Evolutionary conservation across 2,329 filamentous ascomycete species (phyloP).

Genomic region (Aspergillus brasiliensis): DNA sequence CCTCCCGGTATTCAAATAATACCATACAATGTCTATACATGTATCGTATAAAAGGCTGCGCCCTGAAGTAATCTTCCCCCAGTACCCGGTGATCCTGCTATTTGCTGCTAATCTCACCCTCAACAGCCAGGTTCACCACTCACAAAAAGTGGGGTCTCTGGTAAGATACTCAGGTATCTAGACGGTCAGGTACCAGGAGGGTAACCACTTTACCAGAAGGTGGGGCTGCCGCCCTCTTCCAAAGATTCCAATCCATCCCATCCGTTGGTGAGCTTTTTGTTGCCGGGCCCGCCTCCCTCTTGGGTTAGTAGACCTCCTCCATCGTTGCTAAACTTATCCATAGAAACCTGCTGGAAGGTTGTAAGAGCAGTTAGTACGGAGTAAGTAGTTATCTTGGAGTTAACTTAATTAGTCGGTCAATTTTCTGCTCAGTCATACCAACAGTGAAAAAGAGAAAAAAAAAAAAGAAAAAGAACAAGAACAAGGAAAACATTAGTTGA

Average conservation of each 20-base stretch:
- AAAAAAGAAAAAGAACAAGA: too few species aligned
- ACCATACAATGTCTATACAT: too few species aligned
- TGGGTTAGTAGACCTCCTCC: constrained; percentile 1
- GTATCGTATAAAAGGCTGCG: too few species aligned
- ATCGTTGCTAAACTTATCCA: constrained; percentile 6
- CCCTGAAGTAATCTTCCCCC: too few species aligned
- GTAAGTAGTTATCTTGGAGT: background rate
- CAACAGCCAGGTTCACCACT: background rate
- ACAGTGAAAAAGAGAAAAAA: too few species aligned
- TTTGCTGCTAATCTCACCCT: too few species aligned
- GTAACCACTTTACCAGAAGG: background rate
- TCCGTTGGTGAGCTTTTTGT: constrained; percentile 1
- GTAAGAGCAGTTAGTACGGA: background rate
- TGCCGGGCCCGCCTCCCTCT: constrained; percentile 3
- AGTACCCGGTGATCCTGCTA: too few species aligned
- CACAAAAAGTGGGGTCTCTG: background rate
- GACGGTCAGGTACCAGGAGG: constrained; percentile 9
- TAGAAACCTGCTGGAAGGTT: background rate
- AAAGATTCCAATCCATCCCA: constrained; percentile 19
- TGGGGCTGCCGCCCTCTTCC: constrained; percentile 20
- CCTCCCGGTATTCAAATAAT: too few species aligned
- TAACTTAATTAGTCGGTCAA: too few species aligned
- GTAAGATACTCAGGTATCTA: constrained; percentile 10
- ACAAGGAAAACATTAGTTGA: too few species aligned
- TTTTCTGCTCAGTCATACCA: too few species aligned